Evolutionary conservation across 495 filamentous ascomycete genomes (phyloP).

Genomic region (Chaetomium cochliodes): DNA sequence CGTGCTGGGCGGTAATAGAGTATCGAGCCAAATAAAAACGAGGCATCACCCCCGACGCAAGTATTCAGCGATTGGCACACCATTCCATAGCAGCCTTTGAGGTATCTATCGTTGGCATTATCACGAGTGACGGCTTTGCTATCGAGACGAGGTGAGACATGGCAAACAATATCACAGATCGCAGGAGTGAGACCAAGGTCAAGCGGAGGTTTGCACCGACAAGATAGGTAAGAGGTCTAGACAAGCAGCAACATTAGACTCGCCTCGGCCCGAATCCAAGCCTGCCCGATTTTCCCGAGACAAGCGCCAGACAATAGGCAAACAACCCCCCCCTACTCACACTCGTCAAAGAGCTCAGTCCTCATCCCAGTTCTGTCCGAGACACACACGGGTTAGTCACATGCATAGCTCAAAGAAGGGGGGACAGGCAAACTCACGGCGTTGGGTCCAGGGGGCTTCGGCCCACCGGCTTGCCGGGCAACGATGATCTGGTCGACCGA

Average conservation of each 20-base stretch:
- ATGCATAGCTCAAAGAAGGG: not conserved
- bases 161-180: not conserved
- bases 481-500: slow-evolving; percentile 99
- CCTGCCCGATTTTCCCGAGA: not conserved
- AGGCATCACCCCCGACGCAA: no score
- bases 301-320: not conserved
- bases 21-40: no score
- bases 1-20: no score
- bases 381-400: slow-evolving; percentile 31
- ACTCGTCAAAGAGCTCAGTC: slow-evolving; percentile 59
- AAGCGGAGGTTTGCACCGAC: not conserved
- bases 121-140: not conserved
- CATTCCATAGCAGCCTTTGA: no score
- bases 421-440: slow-evolving; percentile 42
- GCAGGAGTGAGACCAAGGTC: not conserved
- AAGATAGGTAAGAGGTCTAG: not conserved
- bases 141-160: not conserved
- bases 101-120: no score
- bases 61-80: no score
- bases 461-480: slow-evolving; percentile 92
- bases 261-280: slow-evolving; percentile 7
- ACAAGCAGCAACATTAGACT: not conserved
- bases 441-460: slow-evolving; percentile 93
- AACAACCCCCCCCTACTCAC: not conserved
- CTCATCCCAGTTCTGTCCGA: slow-evolving; percentile 83